Base-by-base conservation (phyloP, 208 protist genomes). In the Trypanosoma brucei region DNA sequence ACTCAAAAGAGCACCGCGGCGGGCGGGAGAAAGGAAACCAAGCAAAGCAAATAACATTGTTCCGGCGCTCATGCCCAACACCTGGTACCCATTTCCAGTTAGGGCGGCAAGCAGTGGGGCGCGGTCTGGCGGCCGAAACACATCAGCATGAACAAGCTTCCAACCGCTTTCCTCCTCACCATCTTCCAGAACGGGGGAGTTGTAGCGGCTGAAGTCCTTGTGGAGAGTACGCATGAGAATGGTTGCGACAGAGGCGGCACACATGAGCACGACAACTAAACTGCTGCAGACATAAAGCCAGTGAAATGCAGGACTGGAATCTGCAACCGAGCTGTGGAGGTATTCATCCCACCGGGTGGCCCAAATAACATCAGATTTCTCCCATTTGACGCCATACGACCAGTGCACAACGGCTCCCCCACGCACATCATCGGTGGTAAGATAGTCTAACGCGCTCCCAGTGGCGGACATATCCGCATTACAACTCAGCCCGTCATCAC, bases 121-220 rank as follows among this genome's bases (percentile, higher is more conserved):
- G 45, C 80, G 59, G 44, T 73, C 45, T 5, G 98, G 98, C 1
- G 88, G 77, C 22, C 98, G 94, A 79, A 98, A 99, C 1, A 99
- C 96, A 73, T 99, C 98, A 9, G 93, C 97, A 78, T 98, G 88
- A 7, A 99, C 71, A 6, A 99, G 93, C 84, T 99, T 99, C 98
- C 98, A 99, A 8, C 88, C 88, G 7, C 79, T 87, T 60, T 95
- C 88, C 60, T 95, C 88, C 61, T 87, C 81, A 63, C 88, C 61
- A 13, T 88, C 86, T 4, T 84, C 79, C 0, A 65, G 60, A 66
- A 87, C 75, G 49, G 67, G 57, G 13, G 72, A 63, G 62, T 87
- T 98, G 79, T 99, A 99, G 37, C 88, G 78, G 50, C 88, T 80
- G 45, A 99, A 93, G 75, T 99, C 98, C 55, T 87, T 86, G 67